Percentiles rank a stretch among this genome's conserved stretches.
Conservation (phyloP, 345 rosid genomes). For the Dimocarpus longan region DNA sequence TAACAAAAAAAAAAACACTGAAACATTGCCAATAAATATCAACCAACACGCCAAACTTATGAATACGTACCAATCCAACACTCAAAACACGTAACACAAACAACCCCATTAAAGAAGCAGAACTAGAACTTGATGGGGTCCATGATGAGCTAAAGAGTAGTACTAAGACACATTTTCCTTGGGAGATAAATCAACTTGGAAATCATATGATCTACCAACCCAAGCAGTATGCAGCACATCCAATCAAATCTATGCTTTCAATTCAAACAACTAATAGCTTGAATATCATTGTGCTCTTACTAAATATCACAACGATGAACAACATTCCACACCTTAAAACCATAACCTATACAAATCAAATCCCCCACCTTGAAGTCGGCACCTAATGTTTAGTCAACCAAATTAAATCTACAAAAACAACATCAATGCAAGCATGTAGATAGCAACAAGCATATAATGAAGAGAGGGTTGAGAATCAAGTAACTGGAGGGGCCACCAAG, state of each 20-base stretch:
- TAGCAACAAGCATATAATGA: not conserved
- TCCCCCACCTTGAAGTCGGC: not conserved
- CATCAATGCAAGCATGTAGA: not conserved
- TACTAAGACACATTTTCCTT: not conserved
- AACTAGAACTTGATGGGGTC: not conserved
- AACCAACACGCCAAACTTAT: not conserved
- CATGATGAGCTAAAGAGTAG: not conserved
- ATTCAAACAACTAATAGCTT: not conserved
- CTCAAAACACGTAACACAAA: not conserved
- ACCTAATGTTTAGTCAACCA: not conserved
- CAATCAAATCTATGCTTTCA: not conserved
- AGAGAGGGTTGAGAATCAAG: not conserved
- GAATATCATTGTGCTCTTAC: not conserved
- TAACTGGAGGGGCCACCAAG: conserved; percentile 86
- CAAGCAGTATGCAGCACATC: not conserved
- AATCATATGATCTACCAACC: not conserved
- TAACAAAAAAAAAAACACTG: not conserved
- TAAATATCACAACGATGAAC: not conserved
- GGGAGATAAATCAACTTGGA: not conserved
- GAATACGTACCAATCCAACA: not conserved
- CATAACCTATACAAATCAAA: not conserved
- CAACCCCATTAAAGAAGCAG: not conserved
- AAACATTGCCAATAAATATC: not conserved
- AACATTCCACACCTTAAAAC: not conserved
- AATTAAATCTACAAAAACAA: not conserved